Conservation (phyloP, 2,329 filamentous ascomycete species). For the Didymella segeticola region DNA sequence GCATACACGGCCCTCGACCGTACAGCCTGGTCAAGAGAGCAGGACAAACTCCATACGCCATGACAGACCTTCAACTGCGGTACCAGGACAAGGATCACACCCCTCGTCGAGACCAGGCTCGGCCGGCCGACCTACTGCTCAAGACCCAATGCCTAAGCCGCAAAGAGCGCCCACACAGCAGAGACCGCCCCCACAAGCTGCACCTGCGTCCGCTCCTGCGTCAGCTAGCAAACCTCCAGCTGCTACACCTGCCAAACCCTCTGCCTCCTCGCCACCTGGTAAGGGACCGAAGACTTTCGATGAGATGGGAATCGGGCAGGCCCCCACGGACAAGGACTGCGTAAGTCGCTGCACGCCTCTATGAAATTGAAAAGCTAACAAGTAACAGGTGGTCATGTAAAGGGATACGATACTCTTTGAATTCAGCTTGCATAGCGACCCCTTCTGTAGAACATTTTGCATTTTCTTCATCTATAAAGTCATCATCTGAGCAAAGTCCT, state of each 20-base stretch:
- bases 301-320: conserved; percentile 92
- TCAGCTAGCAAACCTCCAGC: conserved; percentile 26
- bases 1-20: conserved; percentile 44
- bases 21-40: conserved; percentile 44
- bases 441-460: conserved; percentile 19
- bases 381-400: conserved; percentile 40
- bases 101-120: conserved; percentile 37
- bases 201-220: conserved; percentile 14
- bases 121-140: conserved; percentile 36
- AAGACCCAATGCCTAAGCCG: conserved; percentile 36
- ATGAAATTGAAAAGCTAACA: conserved; percentile 11
- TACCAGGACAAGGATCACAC: conserved; percentile 24
- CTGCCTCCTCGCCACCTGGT: conserved; percentile 52
- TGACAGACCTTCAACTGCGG: conserved; percentile 35
- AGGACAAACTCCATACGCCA: conserved; percentile 33
- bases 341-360: conserved; percentile 61
- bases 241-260: conserved; percentile 40
- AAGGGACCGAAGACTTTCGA: conserved; percentile 96
- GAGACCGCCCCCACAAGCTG: conserved; percentile 25
- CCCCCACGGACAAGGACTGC: conserved; percentile 87
- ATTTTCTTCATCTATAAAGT: conserved; percentile 11
- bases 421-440: conserved; percentile 28
- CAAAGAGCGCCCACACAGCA: conserved; percentile 30
- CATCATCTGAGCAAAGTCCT: conserved; percentile 19
- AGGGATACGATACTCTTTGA: neutral